Percentiles rank a stretch among this genome's conserved stretches.
phyloP scores from a whole-genome alignment of 2,329 filamentous ascomycete genomes.

The Spiromastix sp. region DNA sequence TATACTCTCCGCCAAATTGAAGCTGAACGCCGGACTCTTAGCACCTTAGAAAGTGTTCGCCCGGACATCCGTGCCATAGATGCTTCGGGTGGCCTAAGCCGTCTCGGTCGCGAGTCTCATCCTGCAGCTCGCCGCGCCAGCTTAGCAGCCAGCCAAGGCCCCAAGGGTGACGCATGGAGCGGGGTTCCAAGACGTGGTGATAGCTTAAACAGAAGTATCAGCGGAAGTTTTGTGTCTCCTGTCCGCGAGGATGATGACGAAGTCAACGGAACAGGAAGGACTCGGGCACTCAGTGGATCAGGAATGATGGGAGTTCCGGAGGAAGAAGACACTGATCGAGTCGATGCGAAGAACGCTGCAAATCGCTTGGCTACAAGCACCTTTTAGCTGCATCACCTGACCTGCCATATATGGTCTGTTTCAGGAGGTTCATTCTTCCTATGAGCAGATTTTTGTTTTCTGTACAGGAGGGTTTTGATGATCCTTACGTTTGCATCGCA shows the following conservation, averaged over 20 bases:
- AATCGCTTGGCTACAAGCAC: conserved; percentile 89
- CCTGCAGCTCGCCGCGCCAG: conserved; percentile 63
- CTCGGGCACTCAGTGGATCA: conserved; percentile 34
- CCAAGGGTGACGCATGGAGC: conserved; percentile 97
- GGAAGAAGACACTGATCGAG: conserved; percentile 75
- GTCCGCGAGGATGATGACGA: conserved; percentile 54
- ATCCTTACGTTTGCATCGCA: too few species aligned
- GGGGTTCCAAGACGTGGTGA: conserved; percentile 78
- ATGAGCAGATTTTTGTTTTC: too few species aligned
- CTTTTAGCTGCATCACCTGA: too few species aligned
- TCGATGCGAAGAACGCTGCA: conserved; percentile 92
- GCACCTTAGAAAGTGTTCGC: conserved; percentile 84
- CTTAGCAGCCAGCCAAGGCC: conserved; percentile 80
- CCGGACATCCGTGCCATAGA: conserved; percentile 92
- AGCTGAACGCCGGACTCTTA: conserved; percentile 80
- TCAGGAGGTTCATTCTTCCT: too few species aligned
- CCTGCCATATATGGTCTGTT: too few species aligned
- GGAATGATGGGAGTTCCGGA: conserved; percentile 28
- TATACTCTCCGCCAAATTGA: conserved; percentile 94
- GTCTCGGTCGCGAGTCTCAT: conserved; percentile 80
- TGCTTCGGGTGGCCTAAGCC: conserved; percentile 75
- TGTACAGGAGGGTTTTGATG: too few species aligned
- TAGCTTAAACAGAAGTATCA: conserved; percentile 65
- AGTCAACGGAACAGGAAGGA: conserved; percentile 36
- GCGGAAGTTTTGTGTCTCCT: conserved; percentile 58